phyloP scores from a whole-genome alignment of 257 asterid species.

The Forsythia viridissima region DNA sequence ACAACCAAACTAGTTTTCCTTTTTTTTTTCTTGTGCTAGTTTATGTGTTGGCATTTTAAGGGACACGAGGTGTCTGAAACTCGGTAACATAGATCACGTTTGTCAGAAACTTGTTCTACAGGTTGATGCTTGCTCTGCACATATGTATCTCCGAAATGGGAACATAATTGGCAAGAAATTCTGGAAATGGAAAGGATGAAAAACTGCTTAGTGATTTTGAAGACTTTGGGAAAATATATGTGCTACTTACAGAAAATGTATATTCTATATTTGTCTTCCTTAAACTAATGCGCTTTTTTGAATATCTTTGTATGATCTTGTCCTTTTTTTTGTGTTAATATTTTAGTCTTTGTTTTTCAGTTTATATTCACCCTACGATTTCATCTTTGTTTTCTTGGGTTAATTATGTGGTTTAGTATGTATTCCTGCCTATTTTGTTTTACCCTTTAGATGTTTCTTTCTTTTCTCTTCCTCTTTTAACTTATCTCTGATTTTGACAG shows the following conservation, averaged over 20 bases:
- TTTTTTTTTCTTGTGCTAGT: too few relatives aligned
- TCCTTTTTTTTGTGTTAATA: background rate
- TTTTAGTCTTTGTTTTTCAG: background rate
- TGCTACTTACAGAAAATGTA: background rate
- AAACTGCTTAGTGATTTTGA: background rate
- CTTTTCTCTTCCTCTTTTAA: background rate
- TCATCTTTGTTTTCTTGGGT: too few relatives aligned
- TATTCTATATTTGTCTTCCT: background rate
- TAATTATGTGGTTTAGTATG: too few relatives aligned
- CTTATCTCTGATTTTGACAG: conserved; percentile 34
- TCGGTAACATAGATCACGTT: too few relatives aligned
- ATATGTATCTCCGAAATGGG: too few relatives aligned
- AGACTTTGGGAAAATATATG: background rate
- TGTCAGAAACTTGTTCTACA: too few relatives aligned
- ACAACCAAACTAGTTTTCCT: too few relatives aligned
- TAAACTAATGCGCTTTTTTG: background rate
- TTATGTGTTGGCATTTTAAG: too few relatives aligned
- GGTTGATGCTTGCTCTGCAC: too few relatives aligned
- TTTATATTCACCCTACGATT: too few relatives aligned
- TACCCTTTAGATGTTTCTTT: background rate
- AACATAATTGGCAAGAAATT: too few relatives aligned
- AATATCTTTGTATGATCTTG: background rate
- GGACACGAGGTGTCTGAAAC: too few relatives aligned
- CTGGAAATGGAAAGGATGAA: background rate
- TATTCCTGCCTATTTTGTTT: background rate